Evolutionary conservation across 164 flowering plant species (phyloP).

Genomic region (Dillenia turbinata): DNA sequence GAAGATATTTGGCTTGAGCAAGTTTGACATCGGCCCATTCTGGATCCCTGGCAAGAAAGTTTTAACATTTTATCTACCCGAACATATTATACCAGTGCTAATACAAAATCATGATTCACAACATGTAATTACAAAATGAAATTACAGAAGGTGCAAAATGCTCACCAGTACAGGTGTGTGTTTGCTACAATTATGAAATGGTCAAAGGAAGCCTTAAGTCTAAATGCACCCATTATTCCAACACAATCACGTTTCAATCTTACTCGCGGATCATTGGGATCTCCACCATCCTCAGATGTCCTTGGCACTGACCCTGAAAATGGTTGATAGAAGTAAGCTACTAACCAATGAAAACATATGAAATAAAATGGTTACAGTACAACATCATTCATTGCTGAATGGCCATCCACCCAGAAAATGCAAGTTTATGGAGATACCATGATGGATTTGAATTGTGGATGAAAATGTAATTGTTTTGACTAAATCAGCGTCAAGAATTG

Average conservation of each 20-base stretch:
- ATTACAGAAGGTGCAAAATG: background rate
- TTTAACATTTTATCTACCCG: background rate
- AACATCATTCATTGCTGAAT: too few relatives aligned
- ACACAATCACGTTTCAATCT: slow-evolving; percentile 95
- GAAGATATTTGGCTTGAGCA: slow-evolving; percentile 87
- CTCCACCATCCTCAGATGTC: slow-evolving; percentile 41
- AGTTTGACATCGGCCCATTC: slow-evolving; percentile 95
- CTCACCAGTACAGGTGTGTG: slow-evolving; percentile 94
- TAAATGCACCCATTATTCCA: slow-evolving; percentile 85
- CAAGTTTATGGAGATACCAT: background rate
- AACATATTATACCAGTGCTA: background rate
- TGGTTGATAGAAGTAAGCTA: slow-evolving; percentile 6
- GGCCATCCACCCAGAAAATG: too few relatives aligned
- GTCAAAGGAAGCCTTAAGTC: slow-evolving; percentile 42
- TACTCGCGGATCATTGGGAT: slow-evolving; percentile 79
- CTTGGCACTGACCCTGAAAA: slow-evolving; percentile 31
- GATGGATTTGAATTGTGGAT: too few relatives aligned
- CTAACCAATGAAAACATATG: background rate
- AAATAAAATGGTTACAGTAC: too few relatives aligned
- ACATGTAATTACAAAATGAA: too few relatives aligned
- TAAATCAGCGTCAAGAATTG: too few relatives aligned
- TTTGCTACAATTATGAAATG: slow-evolving; percentile 74
- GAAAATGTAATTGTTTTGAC: too few relatives aligned
- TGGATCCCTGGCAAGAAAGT: slow-evolving; percentile 68
- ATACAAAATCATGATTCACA: too few relatives aligned